A percentile compares a stretch with the other conserved stretches of the same genome.
phyloP scores from a whole-genome alignment of 2,329 filamentous ascomycete species.

The Fusarium chaquense region DNA sequence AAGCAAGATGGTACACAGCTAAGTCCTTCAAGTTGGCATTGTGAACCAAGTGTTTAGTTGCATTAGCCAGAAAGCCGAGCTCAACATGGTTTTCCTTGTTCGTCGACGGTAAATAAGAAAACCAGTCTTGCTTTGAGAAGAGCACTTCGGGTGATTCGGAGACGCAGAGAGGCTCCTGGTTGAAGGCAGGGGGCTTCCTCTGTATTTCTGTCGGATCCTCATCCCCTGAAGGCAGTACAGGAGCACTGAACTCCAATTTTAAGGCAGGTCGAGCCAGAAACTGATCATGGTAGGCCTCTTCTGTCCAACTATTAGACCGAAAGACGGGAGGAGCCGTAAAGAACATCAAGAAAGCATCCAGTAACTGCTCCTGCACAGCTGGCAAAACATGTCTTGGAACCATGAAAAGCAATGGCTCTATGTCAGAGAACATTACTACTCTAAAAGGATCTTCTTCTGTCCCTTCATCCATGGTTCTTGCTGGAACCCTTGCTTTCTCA shows the following conservation, averaged over 20 bases:
- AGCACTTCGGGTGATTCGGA: slow-evolving; percentile 63
- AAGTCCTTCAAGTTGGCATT: slow-evolving; percentile 55
- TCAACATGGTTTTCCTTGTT: slow-evolving; percentile 46
- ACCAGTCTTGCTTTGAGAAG: slow-evolving; percentile 63
- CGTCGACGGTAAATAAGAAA: slow-evolving; percentile 54
- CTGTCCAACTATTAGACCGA: slow-evolving; percentile 46
- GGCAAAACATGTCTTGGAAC: slow-evolving; percentile 57
- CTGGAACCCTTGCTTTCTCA: slow-evolving; percentile 68
- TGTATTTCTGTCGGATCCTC: slow-evolving; percentile 41
- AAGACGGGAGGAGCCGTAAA: slow-evolving; percentile 69
- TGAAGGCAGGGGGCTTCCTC: slow-evolving; percentile 49
- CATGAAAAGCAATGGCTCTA: slow-evolving; percentile 71
- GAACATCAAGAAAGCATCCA: slow-evolving; percentile 79
- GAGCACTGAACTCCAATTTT: slow-evolving; percentile 5
- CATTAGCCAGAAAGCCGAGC: slow-evolving; percentile 63
- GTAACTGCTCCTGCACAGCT: slow-evolving; percentile 59
- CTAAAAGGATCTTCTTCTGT: slow-evolving; percentile 85
- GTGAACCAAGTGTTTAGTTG: slow-evolving; percentile 70
- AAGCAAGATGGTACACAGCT: slow-evolving; percentile 76
- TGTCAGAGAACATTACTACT: slow-evolving; percentile 82
- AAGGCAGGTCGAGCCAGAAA: slow-evolving; percentile 39
- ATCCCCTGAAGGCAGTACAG: not conserved
- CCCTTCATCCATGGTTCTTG: slow-evolving; percentile 79
- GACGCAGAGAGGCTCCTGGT: slow-evolving; percentile 47
- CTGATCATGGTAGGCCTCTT: slow-evolving; percentile 50